A percentile compares a stretch with the other conserved stretches of the same genome.
Evolutionary conservation across 192 early-diverging fungal species (phyloP).

Genomic region (Helicostylum pulchrum): DNA sequence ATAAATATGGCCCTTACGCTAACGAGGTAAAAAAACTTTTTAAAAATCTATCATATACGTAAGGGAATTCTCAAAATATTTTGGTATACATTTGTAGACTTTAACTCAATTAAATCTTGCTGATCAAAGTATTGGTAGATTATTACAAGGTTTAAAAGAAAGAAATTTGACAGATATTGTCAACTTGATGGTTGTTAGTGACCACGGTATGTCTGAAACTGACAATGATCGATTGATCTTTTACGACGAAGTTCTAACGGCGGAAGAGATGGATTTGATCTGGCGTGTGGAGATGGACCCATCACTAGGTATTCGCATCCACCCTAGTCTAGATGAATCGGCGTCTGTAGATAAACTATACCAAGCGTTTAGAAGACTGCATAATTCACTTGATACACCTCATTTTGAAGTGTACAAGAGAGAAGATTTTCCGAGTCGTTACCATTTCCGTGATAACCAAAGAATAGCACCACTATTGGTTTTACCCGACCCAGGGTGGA

Average conservation of each 20-base stretch:
- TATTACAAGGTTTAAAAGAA: constrained; percentile 50
- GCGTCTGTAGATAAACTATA: constrained; percentile 51
- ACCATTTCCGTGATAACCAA: constrained; percentile 59
- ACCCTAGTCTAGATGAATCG: constrained; percentile 16
- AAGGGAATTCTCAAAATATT: not conserved
- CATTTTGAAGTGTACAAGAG: constrained; percentile 67
- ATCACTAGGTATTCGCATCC: constrained; percentile 59
- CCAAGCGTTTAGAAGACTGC: constrained; percentile 21
- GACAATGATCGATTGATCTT: constrained; percentile 57
- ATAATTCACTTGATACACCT: constrained; percentile 30
- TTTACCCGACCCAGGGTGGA: constrained; percentile 64
- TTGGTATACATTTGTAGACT: constrained; percentile 12
- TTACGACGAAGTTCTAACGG: constrained; percentile 59
- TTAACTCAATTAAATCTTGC: constrained; percentile 42
- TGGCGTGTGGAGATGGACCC: constrained; percentile 56
- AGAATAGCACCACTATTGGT: constrained; percentile 76
- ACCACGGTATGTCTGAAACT: constrained; percentile 84
- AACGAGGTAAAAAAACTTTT: constrained; percentile 43
- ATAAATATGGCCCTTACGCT: constrained; percentile 68
- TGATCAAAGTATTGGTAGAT: constrained; percentile 58
- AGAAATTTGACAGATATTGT: constrained; percentile 65
- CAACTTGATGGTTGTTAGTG: constrained; percentile 66
- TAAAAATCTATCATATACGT: not conserved
- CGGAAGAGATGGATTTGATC: constrained; percentile 40
- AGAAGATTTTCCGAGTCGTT: constrained; percentile 68